Evolutionary conservation across 768 basidiomycete genomes (phyloP).

Genomic region (Serendipita sp.): DNA sequence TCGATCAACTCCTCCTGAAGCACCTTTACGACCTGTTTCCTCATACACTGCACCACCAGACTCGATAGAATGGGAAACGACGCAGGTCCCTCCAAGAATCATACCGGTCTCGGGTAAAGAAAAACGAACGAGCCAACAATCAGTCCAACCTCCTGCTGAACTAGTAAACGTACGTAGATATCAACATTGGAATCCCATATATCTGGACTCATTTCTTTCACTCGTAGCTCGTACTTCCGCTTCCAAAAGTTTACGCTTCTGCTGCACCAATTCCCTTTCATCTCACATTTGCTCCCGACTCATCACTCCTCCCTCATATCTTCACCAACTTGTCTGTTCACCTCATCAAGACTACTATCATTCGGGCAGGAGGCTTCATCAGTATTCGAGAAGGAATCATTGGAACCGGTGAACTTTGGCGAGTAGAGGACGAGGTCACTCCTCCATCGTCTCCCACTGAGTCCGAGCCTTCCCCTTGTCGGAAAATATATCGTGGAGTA

Average conservation of each 20-base stretch:
- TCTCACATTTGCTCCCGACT: background rate
- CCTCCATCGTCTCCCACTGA: background rate
- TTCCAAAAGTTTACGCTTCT: background rate
- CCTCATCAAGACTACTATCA: background rate
- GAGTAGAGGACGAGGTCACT: background rate
- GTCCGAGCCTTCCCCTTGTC: background rate
- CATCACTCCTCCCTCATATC: background rate
- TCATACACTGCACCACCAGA: background rate
- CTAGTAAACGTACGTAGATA: background rate
- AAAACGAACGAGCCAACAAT: background rate
- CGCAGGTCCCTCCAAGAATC: background rate
- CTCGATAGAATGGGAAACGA: slow-evolving; percentile 1
- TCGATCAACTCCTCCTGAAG: background rate
- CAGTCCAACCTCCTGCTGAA: background rate
- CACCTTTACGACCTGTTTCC: background rate
- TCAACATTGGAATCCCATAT: background rate
- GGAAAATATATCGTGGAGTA: background rate
- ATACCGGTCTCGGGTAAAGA: background rate
- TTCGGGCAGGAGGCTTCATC: background rate
- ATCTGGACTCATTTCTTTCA: background rate
- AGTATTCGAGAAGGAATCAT: background rate
- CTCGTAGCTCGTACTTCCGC: background rate
- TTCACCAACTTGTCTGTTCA: background rate
- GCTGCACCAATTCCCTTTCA: slow-evolving; percentile 1
- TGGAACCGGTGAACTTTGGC: background rate